Conservation (phyloP, 345 rosid genomes). For the Camelina hispida region DNA sequence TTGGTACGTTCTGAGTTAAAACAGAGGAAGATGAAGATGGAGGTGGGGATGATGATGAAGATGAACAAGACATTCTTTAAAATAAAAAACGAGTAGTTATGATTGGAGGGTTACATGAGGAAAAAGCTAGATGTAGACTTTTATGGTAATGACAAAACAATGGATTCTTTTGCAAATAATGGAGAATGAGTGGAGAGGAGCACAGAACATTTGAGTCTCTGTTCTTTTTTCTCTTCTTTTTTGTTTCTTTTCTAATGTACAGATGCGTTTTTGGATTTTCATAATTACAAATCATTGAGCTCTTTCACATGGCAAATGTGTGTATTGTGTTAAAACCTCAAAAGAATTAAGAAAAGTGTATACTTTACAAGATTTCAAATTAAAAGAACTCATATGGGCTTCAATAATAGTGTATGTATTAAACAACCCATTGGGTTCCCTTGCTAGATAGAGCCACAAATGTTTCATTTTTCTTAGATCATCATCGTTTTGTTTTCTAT, state of each 20-base stretch:
- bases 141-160: conserved; percentile 40
- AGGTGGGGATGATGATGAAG: conserved; percentile 38
- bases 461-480: background rate
- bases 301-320: conserved; percentile 28
- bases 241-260: conserved; percentile 13
- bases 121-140: conserved; percentile 36
- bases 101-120: conserved; percentile 15
- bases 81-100: background rate
- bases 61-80: conserved; percentile 47
- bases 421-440: background rate
- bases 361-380: background rate
- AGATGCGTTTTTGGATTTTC: conserved; percentile 16
- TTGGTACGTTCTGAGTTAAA: conserved; percentile 58
- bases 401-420: background rate
- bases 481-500: background rate
- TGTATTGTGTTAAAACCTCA: background rate
- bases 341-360: background rate
- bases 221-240: background rate
- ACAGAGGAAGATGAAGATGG: conserved; percentile 34
- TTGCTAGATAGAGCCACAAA: background rate
- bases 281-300: conserved; percentile 18
- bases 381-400: background rate
- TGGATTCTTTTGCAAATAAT: conserved; percentile 30
- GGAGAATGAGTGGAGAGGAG: conserved; percentile 46
- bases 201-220: conserved; percentile 30